Base-by-base conservation (phyloP, 805 yeast species). In the Lachancea lanzarotensis region DNA sequence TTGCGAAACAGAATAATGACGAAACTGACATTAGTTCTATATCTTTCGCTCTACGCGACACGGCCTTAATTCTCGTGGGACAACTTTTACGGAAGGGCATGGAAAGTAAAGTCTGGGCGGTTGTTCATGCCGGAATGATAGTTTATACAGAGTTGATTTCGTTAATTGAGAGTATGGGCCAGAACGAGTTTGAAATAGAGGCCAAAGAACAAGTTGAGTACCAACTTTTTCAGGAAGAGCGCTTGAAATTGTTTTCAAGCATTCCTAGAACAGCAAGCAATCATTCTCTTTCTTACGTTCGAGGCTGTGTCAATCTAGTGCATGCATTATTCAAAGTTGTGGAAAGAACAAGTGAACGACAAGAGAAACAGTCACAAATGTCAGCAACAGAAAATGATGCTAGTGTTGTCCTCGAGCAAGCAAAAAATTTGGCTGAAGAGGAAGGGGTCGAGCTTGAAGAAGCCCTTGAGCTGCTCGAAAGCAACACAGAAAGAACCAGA, bases 61-160 rank as follows among this genome's bases (percentile, higher is more conserved):
- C 78, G 18, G 72, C 79, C 38, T 76, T 84, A 45, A 69, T 77
- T 26, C 66, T 82, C 20, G 67, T 83, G 3, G 50, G 65, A 10
- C 60, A 65, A 17, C 53, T 60, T 33, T 43, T 71, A 27, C 64
- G 78, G 41, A 68, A 67, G 12, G 66, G 77, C 10, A 63, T 51
- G 35, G 71, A 67, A 11, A 51, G 58, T 13, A 73, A 70, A 41
- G 72, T 76, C 45, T 79, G 79, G 71, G 76, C 78, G 42, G 70
- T 85, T 2, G 74, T 81, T 3, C 88, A 84, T 51, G 86, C 89
- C 1, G 75, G 81, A 2, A 75, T 85, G 75, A 69, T 77, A 34
- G 75, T 85, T 44, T 78, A 85, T 59, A 73, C 74, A 20, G 85
- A 84, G 49, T 62, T 89, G 30, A 63, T 91, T 3, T 55, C 72